phyloP scores from a whole-genome alignment of 768 basidiomycete genomes.

The Postia placenta region DNA sequence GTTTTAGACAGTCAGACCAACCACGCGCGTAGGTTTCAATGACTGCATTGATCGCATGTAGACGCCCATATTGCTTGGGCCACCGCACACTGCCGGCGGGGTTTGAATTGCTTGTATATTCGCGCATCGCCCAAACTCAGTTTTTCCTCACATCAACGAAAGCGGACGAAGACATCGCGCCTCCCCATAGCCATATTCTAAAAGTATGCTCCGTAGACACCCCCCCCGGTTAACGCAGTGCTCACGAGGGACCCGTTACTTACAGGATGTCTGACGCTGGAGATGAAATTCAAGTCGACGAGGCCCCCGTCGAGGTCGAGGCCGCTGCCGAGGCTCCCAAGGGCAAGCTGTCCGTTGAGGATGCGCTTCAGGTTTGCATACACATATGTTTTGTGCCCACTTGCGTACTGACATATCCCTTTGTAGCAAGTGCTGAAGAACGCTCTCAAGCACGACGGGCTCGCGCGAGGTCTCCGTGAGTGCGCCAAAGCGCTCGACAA shows the following conservation, averaged over 20 bases:
- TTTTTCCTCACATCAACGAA: conserved; percentile 81
- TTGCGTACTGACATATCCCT: no score
- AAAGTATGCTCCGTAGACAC: conserved; percentile 16
- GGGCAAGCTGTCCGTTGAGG: conserved; percentile 94
- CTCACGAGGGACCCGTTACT: no score
- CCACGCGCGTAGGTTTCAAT: no score
- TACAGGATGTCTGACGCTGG: conserved; percentile 94
- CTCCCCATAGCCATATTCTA: conserved; percentile 14
- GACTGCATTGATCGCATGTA: background rate
- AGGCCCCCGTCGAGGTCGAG: conserved; percentile 60
- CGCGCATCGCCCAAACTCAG: conserved; percentile 39
- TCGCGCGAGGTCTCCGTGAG: conserved; percentile 96
- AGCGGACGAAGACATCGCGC: conserved; percentile 87
- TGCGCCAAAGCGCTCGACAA: conserved; percentile 98
- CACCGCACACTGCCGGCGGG: conserved; percentile 49
- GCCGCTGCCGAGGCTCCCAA: conserved; percentile 87
- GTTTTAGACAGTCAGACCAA: no score
- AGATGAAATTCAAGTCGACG: conserved; percentile 86
- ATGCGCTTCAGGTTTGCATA: conserved; percentile 72
- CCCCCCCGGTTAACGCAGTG: background rate
- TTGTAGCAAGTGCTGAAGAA: conserved; percentile 99
- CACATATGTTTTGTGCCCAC: no score
- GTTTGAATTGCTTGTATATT: conserved; percentile 33
- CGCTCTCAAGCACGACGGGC: conserved; percentile 95
- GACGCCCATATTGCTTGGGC: background rate